Evolutionary conservation across 1,284 basidiomycete genomes (phyloP).

Genomic region (Exobasidium cylindrosporum): DNA sequence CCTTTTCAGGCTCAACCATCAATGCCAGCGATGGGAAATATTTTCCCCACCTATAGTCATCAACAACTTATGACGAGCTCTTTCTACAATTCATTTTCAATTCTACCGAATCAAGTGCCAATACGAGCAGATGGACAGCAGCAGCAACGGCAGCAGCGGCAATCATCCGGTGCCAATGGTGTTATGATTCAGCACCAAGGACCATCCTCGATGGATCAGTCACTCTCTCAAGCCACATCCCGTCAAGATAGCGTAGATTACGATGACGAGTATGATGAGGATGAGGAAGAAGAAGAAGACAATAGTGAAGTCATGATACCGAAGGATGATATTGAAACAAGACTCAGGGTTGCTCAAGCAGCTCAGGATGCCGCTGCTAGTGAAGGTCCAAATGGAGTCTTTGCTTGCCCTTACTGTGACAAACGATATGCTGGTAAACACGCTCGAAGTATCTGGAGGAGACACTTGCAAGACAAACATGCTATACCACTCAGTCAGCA

Average conservation of each 20-base stretch:
- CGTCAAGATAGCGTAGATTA: not conserved
- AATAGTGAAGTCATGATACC: not conserved
- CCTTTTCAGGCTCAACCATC: not conserved
- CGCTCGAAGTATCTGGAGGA: conserved; percentile 61
- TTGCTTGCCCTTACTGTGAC: conserved; percentile 58
- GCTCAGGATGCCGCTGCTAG: conserved; percentile 9
- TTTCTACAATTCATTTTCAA: not conserved
- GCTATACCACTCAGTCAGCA: conserved; percentile 60
- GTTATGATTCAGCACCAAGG: not conserved
- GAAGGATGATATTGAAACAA: not conserved
- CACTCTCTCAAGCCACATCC: not conserved
- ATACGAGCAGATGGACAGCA: not conserved
- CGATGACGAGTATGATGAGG: not conserved
- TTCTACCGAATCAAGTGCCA: not conserved
- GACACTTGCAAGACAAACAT: conserved; percentile 63
- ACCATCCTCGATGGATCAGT: not conserved
- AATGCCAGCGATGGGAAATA: not conserved
- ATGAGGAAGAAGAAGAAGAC: conserved; percentile 5
- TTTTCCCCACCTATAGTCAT: not conserved
- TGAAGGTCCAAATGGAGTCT: conserved; percentile 21
- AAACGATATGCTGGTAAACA: conserved; percentile 61
- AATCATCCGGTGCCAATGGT: not conserved
- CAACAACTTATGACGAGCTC: not conserved
- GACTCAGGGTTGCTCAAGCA: not conserved
- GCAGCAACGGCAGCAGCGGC: not conserved